Base-by-base conservation (phyloP, 106 monocot genomes). In the Platanthera guangdongensis region DNA sequence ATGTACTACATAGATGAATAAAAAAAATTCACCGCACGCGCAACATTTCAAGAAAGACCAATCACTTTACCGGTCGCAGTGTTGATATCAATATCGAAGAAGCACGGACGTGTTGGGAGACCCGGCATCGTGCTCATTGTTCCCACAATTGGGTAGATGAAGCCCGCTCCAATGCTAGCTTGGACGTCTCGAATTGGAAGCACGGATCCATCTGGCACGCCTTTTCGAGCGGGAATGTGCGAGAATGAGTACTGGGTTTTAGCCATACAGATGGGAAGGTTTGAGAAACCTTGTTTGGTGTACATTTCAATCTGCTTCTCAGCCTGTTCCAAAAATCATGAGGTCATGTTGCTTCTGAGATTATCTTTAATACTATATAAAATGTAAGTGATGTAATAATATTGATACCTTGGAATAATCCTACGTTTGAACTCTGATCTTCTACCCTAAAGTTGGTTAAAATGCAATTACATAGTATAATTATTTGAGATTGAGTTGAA, bases 181-280 rank as follows among this genome's bases (percentile, higher is more conserved):
- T 94, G 86, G 4, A 99, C 88, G 73, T 99, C 99, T 74, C 94
- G 86, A 55, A 99, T 94, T 5, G 99, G 99, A 2, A 99, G 82
- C 13, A 88, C 82, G 57, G 94, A 99, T 50, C 94, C 99, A 47
- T 74, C 73, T 3, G 99, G 99, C n/a, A 92, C 94, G 5, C 99
- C 99, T 74, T 99, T 95, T 50, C 82, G 85, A 16, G 88, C 74
- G n/a, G 99, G 88, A 32, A 87, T 68, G 63, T 92, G 89, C 11
- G 99, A 90, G 79, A 99, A 99, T 8, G 99, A 99, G 76, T 99
- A 99, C 60, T 99, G 99, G 18, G 94, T 99, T 78, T 99, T 99
- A 16, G 92, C 99, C 99, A 99, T 94, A 79, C 99, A 99, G 16
- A 99, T 92, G 10, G 99, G 99, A 39, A 99, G 76, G 72, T 50